Evolutionary conservation across 2,329 filamentous ascomycete species (phyloP).

Genomic region (Blumeria graminis): DNA sequence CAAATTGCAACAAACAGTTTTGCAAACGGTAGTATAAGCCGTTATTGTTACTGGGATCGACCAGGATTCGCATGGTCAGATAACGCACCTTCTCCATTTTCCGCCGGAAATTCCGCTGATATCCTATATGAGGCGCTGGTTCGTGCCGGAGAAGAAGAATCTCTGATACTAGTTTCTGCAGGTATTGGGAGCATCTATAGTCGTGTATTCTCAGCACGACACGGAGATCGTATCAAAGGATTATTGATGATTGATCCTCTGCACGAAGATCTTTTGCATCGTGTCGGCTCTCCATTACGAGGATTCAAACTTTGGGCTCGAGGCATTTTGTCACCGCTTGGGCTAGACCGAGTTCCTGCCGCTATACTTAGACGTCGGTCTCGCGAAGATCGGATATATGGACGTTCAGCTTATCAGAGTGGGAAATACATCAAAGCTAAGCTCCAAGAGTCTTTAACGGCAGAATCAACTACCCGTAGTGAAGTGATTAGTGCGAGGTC

Average conservation of each 20-base stretch:
- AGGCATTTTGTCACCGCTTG: constrained; percentile 68
- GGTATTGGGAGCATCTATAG: constrained; percentile 76
- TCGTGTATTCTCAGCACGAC: constrained; percentile 71
- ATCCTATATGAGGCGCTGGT: constrained; percentile 69
- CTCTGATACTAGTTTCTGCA: constrained; percentile 70
- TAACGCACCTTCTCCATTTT: constrained; percentile 80
- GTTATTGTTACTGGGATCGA: constrained; percentile 90
- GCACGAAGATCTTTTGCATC: constrained; percentile 62
- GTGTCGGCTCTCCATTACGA: constrained; percentile 38
- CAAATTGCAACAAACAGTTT: constrained; percentile 54
- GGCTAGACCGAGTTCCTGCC: constrained; percentile 54
- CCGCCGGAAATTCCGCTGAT: constrained; percentile 78
- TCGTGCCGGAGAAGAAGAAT: constrained; percentile 56
- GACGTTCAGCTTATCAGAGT: constrained; percentile 50
- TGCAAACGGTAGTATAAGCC: constrained; percentile 55
- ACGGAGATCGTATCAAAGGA: constrained; percentile 49
- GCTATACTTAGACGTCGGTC: constrained; percentile 63
- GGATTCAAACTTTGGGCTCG: constrained; percentile 74
- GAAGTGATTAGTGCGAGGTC: constrained; percentile 57
- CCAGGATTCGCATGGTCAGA: constrained; percentile 78
- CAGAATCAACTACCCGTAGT: constrained; percentile 57
- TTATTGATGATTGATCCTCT: constrained; percentile 69
- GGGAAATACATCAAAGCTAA: constrained; percentile 75
- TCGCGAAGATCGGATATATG: constrained; percentile 66
- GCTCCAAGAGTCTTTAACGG: constrained; percentile 79